phyloP scores from a whole-genome alignment of 192 early-diverging fungal genomes.

The Hyaloraphidium curvatum region DNA sequence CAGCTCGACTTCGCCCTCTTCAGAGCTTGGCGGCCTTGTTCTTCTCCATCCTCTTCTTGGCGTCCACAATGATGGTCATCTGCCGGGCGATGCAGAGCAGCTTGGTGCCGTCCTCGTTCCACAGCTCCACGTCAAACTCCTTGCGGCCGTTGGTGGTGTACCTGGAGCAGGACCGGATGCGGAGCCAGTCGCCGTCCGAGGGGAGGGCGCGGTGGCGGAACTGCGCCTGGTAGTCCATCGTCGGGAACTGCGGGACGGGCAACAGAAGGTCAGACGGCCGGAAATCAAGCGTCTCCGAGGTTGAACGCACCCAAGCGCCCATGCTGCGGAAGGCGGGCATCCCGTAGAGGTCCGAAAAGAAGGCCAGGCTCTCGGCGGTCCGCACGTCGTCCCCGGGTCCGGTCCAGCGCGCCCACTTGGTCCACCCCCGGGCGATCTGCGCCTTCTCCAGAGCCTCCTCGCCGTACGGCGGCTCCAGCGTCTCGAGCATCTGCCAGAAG shows the following conservation, averaged over 20 bases:
- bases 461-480: not conserved
- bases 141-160: slow-evolving; percentile 1
- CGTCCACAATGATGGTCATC: too few species aligned
- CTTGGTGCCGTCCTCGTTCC: not conserved
- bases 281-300: not conserved
- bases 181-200: not conserved
- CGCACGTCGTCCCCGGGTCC: not conserved
- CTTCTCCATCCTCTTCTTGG: too few species aligned
- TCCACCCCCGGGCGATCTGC: not conserved
- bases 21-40: too few species aligned
- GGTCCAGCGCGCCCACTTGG: not conserved
- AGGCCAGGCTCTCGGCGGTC: not conserved
- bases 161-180: not conserved
- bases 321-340: not conserved
- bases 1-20: too few species aligned
- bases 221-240: slow-evolving; percentile 1
- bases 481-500: not conserved
- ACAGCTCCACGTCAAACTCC: slow-evolving; percentile 1
- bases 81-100: not conserved
- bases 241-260: not conserved
- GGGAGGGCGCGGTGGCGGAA: not conserved
- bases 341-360: not conserved
- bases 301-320: not conserved
- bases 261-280: not conserved
- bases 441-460: not conserved